phyloP scores from a whole-genome alignment of 331 rosid genomes.

The Acacia concinna region DNA sequence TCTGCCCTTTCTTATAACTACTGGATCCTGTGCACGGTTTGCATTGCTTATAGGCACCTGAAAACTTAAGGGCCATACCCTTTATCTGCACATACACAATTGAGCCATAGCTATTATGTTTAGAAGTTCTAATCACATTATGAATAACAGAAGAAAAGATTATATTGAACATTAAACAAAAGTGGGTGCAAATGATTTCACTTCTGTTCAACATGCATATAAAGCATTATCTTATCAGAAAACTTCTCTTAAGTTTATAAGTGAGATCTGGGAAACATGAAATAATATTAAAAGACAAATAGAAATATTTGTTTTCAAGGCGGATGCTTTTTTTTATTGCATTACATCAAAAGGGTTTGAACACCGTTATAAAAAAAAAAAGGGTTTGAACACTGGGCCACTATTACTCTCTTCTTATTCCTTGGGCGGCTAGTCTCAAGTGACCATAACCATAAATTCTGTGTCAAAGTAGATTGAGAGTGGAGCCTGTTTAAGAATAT shows the following conservation, averaged over 20 bases:
- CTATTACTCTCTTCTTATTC: background rate
- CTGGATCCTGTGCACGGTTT: slow-evolving; percentile 77
- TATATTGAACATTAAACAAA: background rate
- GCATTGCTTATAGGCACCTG: slow-evolving; percentile 82
- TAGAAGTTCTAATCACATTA: background rate
- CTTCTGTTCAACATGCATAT: background rate
- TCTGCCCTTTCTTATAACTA: slow-evolving; percentile 71
- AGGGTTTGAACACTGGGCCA: too few relatives aligned
- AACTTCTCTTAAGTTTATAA: background rate
- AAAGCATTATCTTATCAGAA: background rate
- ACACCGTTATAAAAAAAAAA: too few relatives aligned
- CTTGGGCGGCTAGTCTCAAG: background rate
- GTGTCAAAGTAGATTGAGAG: slow-evolving; percentile 23
- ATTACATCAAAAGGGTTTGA: background rate
- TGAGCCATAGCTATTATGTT: background rate
- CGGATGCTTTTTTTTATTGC: background rate
- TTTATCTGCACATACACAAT: slow-evolving; percentile 61
- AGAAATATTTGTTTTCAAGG: background rate
- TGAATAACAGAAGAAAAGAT: background rate
- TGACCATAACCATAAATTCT: background rate
- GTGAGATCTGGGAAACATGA: background rate
- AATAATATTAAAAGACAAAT: background rate
- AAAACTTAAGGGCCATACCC: slow-evolving; percentile 84
- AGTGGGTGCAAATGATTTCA: background rate
- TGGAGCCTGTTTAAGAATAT: slow-evolving; percentile 20